Percentiles rank a stretch among this genome's conserved stretches.
These are phyloP conservation scores for Pseudogymnoascus sp. DNA, from an alignment of 2,329 filamentous ascomycete species.

Conservation along the genomic window DNA sequence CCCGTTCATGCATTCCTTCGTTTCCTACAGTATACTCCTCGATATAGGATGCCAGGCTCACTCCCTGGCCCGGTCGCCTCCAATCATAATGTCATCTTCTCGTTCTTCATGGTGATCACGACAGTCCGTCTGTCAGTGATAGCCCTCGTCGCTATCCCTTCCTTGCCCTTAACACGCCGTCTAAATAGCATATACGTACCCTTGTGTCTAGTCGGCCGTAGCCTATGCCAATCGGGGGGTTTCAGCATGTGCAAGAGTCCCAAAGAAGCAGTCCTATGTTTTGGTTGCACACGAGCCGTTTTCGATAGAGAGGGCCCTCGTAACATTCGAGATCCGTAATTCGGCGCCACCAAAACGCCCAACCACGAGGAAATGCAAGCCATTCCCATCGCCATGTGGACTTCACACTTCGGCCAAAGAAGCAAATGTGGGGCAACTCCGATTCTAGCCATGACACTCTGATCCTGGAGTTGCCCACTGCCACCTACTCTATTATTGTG, in stretches of 20 bases:
- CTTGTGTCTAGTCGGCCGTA: background rate
- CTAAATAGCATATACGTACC: background rate
- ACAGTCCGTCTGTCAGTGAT: background rate
- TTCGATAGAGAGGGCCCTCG: background rate
- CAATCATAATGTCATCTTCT: background rate
- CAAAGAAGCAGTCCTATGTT: background rate
- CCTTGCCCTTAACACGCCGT: background rate
- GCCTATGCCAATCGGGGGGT: background rate
- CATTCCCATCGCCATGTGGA: background rate
- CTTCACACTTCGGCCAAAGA: background rate
- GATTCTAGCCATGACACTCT: background rate
- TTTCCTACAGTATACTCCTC: background rate
- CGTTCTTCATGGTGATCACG: background rate
- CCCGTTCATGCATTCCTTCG: background rate
- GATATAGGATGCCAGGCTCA: background rate
- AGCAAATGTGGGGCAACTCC: background rate
- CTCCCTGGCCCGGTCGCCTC: background rate
- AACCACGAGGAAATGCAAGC: background rate
- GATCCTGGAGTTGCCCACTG: background rate
- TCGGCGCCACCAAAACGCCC: background rate
- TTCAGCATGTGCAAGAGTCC: conserved; percentile 1
- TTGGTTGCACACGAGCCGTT: background rate
- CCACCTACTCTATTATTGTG: background rate
- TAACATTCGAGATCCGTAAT: background rate
- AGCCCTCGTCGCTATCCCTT: background rate